phyloP scores from a whole-genome alignment of 257 asterid genomes.

The Nicotiana paniculata region DNA sequence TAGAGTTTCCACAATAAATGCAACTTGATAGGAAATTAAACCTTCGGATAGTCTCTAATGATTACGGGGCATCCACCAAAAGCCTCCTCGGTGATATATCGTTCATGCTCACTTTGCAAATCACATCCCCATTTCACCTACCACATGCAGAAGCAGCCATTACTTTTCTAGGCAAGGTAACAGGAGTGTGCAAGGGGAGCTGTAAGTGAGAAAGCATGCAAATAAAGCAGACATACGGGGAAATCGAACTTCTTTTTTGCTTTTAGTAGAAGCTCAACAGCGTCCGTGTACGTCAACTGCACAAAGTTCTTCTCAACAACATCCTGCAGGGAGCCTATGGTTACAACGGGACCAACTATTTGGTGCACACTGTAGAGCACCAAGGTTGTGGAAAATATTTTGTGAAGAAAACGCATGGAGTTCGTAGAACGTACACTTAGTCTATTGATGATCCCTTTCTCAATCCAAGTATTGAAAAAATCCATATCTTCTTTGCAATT shows the following conservation, averaged over 20 bases:
- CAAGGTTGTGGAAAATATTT: background rate
- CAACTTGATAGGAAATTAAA: slow-evolving; percentile 6
- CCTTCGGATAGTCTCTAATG: slow-evolving; percentile 97
- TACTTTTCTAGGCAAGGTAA: background rate
- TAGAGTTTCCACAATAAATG: background rate
- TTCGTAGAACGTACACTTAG: slow-evolving; percentile 48
- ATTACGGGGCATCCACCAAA: slow-evolving; percentile 93
- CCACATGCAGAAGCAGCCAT: slow-evolving; percentile 14
- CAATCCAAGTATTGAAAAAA: slow-evolving; percentile 92
- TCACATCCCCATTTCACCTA: slow-evolving; percentile 99
- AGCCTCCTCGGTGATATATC: slow-evolving; percentile 86
- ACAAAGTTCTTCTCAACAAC: slow-evolving; percentile 77
- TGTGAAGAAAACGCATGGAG: background rate
- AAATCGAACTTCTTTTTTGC: slow-evolving; percentile 77
- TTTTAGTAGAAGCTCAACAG: slow-evolving; percentile 63
- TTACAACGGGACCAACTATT: slow-evolving; percentile 19
- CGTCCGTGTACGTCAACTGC: slow-evolving; percentile 87
- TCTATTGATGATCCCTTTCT: slow-evolving; percentile 82
- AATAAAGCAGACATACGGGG: slow-evolving; percentile 47
- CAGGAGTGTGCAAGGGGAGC: background rate
- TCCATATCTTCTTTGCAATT: slow-evolving; percentile 99
- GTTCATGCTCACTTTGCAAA: slow-evolving; percentile 98
- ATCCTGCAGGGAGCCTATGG: slow-evolving; percentile 45
- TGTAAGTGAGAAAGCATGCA: background rate
- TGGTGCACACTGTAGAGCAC: background rate